A percentile compares a stretch with the other conserved stretches of the same genome.
Evolutionary conservation across 805 yeast species (phyloP).

Genomic region (Ogataea pignaliae): DNA sequence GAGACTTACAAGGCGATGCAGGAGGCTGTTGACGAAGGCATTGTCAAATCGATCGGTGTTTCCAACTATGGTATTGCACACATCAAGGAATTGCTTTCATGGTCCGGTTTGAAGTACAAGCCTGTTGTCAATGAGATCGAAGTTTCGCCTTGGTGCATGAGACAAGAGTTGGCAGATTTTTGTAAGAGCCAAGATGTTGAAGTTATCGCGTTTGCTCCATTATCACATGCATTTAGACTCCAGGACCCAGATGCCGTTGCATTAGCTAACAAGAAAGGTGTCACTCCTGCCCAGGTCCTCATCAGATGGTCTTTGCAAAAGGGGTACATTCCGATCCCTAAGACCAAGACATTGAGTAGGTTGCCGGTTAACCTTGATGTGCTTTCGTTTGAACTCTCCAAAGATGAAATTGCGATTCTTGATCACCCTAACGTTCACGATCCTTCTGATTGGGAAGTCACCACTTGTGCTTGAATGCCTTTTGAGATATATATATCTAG

Average conservation of each 20-base stretch:
- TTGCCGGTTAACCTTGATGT: conserved; percentile 53
- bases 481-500: too few species aligned
- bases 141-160: conserved; percentile 78
- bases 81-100: conserved; percentile 53
- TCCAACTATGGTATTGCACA: conserved; percentile 66
- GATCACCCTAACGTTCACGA: conserved; percentile 56
- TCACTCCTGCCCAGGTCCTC: conserved; percentile 57
- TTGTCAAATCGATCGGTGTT: conserved; percentile 67
- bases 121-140: conserved; percentile 84
- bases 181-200: conserved; percentile 51
- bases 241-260: conserved; percentile 47
- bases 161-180: conserved; percentile 57
- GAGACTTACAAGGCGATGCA: conserved; percentile 73
- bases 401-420: conserved; percentile 36
- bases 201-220: conserved; percentile 78
- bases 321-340: conserved; percentile 69
- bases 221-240: conserved; percentile 55
- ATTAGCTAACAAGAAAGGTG: conserved; percentile 46
- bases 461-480: conserved; percentile 46
- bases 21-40: conserved; percentile 58
- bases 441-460: conserved; percentile 76
- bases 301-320: conserved; percentile 71
- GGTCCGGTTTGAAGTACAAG: conserved; percentile 48
- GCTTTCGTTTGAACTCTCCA: conserved; percentile 41
- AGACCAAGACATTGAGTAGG: conserved; percentile 51